Evolutionary conservation across 495 filamentous ascomycete species (phyloP), one percentile per base, ranked within the genome.

Genomic region (Podospora tetraspora): DNA sequence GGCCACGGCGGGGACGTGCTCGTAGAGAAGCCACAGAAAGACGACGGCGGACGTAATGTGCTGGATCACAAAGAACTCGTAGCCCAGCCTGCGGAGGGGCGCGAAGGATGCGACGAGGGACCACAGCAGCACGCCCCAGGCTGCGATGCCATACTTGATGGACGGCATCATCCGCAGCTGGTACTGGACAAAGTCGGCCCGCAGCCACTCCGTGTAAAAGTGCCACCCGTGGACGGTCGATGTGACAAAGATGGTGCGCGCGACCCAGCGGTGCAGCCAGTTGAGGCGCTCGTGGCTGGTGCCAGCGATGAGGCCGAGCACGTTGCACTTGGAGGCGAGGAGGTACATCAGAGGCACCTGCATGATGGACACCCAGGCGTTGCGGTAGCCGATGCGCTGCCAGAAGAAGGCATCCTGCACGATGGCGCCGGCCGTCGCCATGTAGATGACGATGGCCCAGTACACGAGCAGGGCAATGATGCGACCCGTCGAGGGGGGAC

Each of bases 291-390:
- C 90, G 68, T 95, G 88, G 65, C 88, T 88, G 37, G 84, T 85
- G 4, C 91, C 92, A 8, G 84, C 83, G 19, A 94, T 76, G 27
- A 84, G 79, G 3, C 90, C 90, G 52, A 94, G 82, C 65, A 94
- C 79, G 73, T 90, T 95, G 73, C 86, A 84, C 81, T 92, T 91
- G n/a, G 88, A 89, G 10, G 92, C 86, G 23, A 96, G 86, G 27
- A 95, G 83, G 74, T 91, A 91, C 60, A 96, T 81, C 16, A 96
- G 74, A 3, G 92, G 92, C n/a, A 96, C 74, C 77, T 96, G 93
- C n/a, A 86, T 87, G 66, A 92, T 82, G 21, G 91, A 85, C 43
- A 96, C 82, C 82, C 88, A 94, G 8, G 88, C 92, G 58, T 87
- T 87, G 57, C 92, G 88, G 74, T 89, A 93, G 9, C 86, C 92